A percentile compares a stretch with the other conserved stretches of the same genome.
These are phyloP conservation scores for Candida neerlandica DNA, from an alignment of 1,139 yeast species.

Conservation along the genomic window DNA sequence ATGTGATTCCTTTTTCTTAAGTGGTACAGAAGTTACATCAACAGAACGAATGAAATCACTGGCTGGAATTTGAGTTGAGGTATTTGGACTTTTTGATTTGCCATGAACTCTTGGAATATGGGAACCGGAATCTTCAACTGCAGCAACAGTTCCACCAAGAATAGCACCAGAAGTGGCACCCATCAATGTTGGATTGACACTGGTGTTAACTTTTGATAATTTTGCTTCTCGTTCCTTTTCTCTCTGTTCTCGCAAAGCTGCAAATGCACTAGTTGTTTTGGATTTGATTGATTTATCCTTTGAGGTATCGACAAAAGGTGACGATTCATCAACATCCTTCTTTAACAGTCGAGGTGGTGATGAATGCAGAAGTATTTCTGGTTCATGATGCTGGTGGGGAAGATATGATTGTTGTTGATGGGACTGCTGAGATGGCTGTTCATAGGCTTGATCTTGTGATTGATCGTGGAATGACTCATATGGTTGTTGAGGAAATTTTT, in stretches of 20 bases:
- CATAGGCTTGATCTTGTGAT: no score
- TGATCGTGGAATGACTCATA: no score
- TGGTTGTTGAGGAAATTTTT: background rate
- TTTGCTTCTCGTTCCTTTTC: constrained; percentile 7
- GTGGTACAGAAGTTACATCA: background rate
- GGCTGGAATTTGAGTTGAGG: constrained; percentile 1
- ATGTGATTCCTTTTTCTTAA: constrained; percentile 1
- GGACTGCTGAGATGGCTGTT: background rate
- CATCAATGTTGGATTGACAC: background rate
- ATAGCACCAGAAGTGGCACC: constrained; percentile 1
- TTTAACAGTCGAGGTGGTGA: background rate
- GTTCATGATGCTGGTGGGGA: background rate
- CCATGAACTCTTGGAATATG: background rate
- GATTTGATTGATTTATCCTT: constrained; percentile 6
- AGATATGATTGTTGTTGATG: no score
- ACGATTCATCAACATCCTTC: constrained; percentile 1
- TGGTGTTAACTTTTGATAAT: background rate
- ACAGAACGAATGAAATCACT: background rate
- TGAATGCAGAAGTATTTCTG: background rate
- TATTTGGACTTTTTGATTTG: background rate
- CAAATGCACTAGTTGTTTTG: constrained; percentile 9
- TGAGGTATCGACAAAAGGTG: constrained; percentile 7
- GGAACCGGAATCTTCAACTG: background rate
- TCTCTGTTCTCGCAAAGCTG: constrained; percentile 9
- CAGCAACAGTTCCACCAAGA: constrained; percentile 3